Evolutionary conservation across 2,329 filamentous ascomycete genomes (phyloP).

Genomic region (Arthrocladium fulminans): DNA sequence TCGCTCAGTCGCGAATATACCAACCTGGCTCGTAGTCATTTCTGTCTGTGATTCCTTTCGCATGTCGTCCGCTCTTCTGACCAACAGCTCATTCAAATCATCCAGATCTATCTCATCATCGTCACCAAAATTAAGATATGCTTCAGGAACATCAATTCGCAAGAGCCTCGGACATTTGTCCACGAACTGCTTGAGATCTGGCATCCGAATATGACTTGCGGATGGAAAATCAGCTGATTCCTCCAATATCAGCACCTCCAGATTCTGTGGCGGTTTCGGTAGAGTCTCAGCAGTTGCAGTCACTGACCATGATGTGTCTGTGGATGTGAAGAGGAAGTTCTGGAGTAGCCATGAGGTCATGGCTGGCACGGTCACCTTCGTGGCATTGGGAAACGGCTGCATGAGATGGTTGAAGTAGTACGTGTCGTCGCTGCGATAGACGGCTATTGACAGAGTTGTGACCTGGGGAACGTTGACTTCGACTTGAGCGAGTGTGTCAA

Average conservation of each 20-base stretch:
- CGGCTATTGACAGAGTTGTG: constrained; percentile 4
- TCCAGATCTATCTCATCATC: constrained; percentile 5
- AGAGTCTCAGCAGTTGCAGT: neutral
- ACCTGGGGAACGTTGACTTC: constrained; percentile 1
- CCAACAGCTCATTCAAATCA: constrained; percentile 2
- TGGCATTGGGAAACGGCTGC: constrained; percentile 5
- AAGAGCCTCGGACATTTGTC: constrained; percentile 1
- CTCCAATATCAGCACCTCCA: constrained; percentile 1
- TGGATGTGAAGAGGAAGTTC: constrained; percentile 13
- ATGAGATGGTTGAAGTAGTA: constrained; percentile 8
- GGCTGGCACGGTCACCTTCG: constrained; percentile 4
- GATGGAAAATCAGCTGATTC: constrained; percentile 6
- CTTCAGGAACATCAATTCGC: constrained; percentile 7
- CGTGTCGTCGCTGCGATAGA: constrained; percentile 7
- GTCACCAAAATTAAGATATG: constrained; percentile 5
- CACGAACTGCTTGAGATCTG: constrained; percentile 5
- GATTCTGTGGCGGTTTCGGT: neutral
- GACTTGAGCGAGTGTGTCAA: neutral
- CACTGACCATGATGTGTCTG: constrained; percentile 8
- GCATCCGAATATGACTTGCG: constrained; percentile 3
- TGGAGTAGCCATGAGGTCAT: constrained; percentile 7
- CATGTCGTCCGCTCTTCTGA: neutral
- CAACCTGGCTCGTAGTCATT: neutral
- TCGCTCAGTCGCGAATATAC: constrained; percentile 3
- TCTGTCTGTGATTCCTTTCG: neutral